Base-by-base conservation (phyloP, 148 eudicot genomes). In the Rhododendron griersonianum region DNA sequence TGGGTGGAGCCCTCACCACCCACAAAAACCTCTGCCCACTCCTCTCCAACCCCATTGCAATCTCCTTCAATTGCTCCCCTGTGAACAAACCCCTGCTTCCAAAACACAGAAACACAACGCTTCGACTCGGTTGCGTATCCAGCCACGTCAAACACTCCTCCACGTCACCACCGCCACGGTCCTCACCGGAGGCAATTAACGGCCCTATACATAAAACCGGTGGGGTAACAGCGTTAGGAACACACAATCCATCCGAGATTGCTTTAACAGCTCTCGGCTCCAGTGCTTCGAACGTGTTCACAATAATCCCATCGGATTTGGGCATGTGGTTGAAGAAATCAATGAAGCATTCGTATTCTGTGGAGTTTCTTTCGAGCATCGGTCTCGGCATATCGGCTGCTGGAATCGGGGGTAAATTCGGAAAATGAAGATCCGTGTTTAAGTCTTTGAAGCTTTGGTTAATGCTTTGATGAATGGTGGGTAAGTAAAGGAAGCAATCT, bases 131-230 rank as follows among this genome's bases (percentile, higher is more conserved):
- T 35, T 91, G 93, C 10, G 75, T 75, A 74, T 92, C 92, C 0
- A 94, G 91, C 96, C 94, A 94, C 1, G 10, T 50, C 59, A 94
- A 51, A 84, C 95, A 94, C 74, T 89, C 94, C 8, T 90, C 86
- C 44, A 11, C 81, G 3, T 30, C 84, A 39, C 11, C 61, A 11
- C 28, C 30, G 39, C 39, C 39, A 37, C 95, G 39, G 39, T 0
- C 81, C 5, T 10, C 48, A 0, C 25, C 65, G 0, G 82, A 39
- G 0, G 84, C 81, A 7, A 92, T 57, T 69, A 93, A 74, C 23
- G 95, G 95, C 18, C 95, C 95, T 0, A 92, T 78, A 57, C 89
- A 85, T 74, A 86, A 91, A 18, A 93, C 25, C 13, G 92, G 93
- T 16, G 95, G 95, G 15, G 92, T 80, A 2, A 21, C 28, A 0